Percentiles rank a stretch among this genome's conserved stretches.
Evolutionary conservation across 1,284 basidiomycete species (phyloP).

Genomic region (Anthracocystis setariae): DNA sequence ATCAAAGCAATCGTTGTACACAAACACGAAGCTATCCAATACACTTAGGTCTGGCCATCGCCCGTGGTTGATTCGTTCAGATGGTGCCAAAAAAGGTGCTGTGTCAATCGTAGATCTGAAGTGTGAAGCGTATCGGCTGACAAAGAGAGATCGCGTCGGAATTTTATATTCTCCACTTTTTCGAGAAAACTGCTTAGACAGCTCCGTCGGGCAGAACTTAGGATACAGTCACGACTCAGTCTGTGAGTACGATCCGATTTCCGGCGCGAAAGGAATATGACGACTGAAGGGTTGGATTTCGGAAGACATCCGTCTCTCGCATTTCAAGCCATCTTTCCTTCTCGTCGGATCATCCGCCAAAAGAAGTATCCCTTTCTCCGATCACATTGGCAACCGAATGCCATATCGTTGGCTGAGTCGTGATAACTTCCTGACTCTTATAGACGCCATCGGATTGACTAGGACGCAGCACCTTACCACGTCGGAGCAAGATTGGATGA

Average conservation of each 20-base stretch:
- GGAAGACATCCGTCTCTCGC: not conserved
- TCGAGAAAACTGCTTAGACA: slow-evolving; percentile 1
- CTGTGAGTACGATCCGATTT: slow-evolving; percentile 2
- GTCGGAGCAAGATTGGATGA: slow-evolving; percentile 4
- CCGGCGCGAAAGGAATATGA: not conserved
- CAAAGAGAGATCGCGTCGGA: not conserved
- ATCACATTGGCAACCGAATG: not conserved
- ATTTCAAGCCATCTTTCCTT: not conserved
- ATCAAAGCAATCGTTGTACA: not conserved
- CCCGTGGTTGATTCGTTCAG: too few relatives aligned
- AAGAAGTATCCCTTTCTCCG: not conserved
- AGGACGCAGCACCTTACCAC: not conserved
- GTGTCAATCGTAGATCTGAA: too few relatives aligned
- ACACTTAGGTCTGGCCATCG: too few relatives aligned
- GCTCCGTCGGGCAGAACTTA: too few relatives aligned
- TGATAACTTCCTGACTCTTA: not conserved
- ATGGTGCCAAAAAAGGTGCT: too few relatives aligned
- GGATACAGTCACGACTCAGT: too few relatives aligned
- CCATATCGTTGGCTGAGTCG: slow-evolving; percentile 9
- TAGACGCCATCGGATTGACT: not conserved
- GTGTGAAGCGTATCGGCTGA: too few relatives aligned
- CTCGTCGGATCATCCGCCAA: slow-evolving; percentile 2
- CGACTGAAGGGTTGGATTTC: not conserved
- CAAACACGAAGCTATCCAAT: not conserved
- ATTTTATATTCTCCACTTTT: slow-evolving; percentile 3